Evolutionary conservation across 148 eudicot genomes (phyloP).

Genomic region (Selenicereus undatus): DNA sequence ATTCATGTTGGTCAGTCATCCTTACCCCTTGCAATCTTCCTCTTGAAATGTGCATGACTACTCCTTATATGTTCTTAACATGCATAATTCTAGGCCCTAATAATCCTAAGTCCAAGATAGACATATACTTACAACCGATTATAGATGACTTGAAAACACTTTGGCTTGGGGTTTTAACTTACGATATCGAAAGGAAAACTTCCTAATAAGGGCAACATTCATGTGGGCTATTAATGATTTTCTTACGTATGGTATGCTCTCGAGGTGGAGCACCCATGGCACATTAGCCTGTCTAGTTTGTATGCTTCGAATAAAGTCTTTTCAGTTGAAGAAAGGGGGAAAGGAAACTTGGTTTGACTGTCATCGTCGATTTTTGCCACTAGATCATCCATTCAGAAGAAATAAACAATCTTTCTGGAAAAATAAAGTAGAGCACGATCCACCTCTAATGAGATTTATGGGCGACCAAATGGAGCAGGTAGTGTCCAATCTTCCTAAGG

Average conservation of each 20-base stretch:
- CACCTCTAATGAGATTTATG: background rate
- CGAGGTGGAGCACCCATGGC: background rate
- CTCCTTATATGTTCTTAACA: background rate
- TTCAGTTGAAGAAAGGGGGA: background rate
- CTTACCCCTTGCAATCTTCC: background rate
- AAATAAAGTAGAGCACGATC: background rate
- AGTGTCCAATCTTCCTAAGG: background rate
- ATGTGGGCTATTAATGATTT: background rate
- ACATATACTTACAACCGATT: background rate
- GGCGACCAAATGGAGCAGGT: background rate
- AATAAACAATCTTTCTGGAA: background rate
- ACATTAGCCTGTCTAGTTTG: background rate
- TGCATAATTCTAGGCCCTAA: background rate
- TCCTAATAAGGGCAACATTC: background rate
- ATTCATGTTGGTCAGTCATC: background rate
- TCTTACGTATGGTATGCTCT: background rate
- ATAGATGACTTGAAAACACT: background rate
- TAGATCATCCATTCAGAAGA: background rate
- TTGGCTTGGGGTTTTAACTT: background rate
- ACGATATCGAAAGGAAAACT: background rate
- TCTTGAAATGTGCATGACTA: background rate
- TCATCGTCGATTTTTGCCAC: too few species aligned
- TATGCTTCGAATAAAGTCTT: background rate
- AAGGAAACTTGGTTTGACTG: background rate
- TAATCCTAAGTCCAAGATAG: background rate